Base-by-base conservation (phyloP, 2,329 filamentous ascomycete genomes). In the Cladobotryum protrusum region DNA sequence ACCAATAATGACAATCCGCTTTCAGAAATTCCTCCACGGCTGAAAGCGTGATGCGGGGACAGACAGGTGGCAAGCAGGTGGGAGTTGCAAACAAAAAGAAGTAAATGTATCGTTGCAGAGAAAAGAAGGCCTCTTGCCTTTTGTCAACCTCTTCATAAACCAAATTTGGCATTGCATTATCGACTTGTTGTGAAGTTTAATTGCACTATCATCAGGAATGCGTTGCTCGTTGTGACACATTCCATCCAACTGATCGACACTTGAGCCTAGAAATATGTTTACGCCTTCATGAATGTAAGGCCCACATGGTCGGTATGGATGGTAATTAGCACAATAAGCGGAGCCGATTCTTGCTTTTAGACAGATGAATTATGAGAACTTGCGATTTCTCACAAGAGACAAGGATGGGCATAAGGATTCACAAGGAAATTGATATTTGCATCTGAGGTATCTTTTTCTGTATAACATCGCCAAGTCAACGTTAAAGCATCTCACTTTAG, bases 161-260 rank as follows among this genome's bases (percentile, higher is more conserved):
- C 32, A 48, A 48, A 39, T 43, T 43, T n/a, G 15, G 6, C 13
- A 24, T 34, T 20, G 46, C 32, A 47, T 34, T 37, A 45, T 37
- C 34, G 34, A 41, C 33, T 36, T 39, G 37, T 51, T 43, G 41
- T 13, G 61, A 44, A 57, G 61, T 62, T 56, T 62, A 56, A 63
- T 49, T 55, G 45, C 61, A 60, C 62, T 61, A 56, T 59, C 47
- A 48, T 48, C 47, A 63, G 68, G 68, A 71, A 71, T 70, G 68
- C 61, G 68, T 71, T 68, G 67, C 63, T 54, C 56, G 48, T 59
- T 54, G 60, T 61, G 52, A 63, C 54, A 54, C 67, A 70, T 70
- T 70, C 67, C 67, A 66, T 47, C 47, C 37, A 36, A 29, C 6
- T 6, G 24, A 5, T 29, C 24, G 24, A 8, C 24, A 29, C 24